Evolutionary conservation across 1,284 basidiomycete species (phyloP), one percentile per base, ranked within the genome.

Genomic region (Tilletiaria anomala): DNA sequence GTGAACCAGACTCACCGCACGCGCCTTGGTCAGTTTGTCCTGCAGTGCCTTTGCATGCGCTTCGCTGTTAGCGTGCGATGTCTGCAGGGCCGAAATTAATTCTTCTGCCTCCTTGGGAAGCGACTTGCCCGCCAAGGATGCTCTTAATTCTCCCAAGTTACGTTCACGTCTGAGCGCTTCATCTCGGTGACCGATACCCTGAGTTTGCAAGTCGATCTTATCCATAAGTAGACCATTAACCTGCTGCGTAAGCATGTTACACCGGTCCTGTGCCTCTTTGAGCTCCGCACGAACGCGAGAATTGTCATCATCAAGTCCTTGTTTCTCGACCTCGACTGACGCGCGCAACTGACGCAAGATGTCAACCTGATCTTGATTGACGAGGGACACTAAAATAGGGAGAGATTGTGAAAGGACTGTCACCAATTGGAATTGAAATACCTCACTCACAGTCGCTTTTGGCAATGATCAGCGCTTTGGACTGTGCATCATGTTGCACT

Each of bases 131-230:
- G 78, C 77, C 38, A 86, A 63, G 2, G 78, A 75, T 40, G 35
- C 88, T 70, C 53, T 85, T 80, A 48, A 82, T 83, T 48, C 19
- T 18, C n/a, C n/a, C n/a, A n/a, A n/a, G n/a, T n/a, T n/a, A n/a
- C n/a, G n/a, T n/a, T n/a, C n/a, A n/a, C n/a, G n/a, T n/a, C n/a
- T n/a, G n/a, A n/a, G n/a, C n/a, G n/a, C n/a, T n/a, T n/a, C n/a
- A n/a, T n/a, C n/a, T n/a, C n/a, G n/a, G n/a, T n/a, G n/a, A n/a
- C n/a, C n/a, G n/a, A n/a, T n/a, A n/a, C n/a, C n/a, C n/a, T n/a
- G n/a, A n/a, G n/a, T n/a, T 29, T 93, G 89, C 35, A 93, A 69
- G 54, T 76, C 83, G 44, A 93, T 80, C 71, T 94, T 94, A 66
- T 94, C 89, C 42, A 91, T 72, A 2, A 96, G 70, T 26, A 94